Evolutionary conservation across 352 stramenopile species (phyloP).

Genomic region (Phytopythium vexans): DNA sequence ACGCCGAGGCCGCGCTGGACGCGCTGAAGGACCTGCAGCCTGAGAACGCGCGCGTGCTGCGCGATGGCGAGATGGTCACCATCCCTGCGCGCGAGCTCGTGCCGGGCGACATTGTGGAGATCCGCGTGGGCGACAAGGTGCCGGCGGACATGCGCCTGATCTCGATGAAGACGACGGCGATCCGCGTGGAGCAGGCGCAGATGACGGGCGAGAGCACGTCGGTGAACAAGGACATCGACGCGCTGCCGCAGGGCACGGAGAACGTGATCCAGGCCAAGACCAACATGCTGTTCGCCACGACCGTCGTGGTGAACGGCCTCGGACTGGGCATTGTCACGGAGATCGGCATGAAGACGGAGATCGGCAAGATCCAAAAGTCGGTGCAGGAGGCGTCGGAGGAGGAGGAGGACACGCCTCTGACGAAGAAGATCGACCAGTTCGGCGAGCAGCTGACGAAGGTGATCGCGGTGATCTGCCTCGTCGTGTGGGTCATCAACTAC

Average conservation of each 20-base stretch:
- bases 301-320: conserved; percentile 96
- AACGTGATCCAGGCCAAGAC: conserved; percentile 89
- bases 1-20: conserved; percentile 91
- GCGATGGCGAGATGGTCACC: conserved; percentile 81
- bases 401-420: conserved; percentile 95
- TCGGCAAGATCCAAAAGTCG: conserved; percentile 96
- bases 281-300: conserved; percentile 98
- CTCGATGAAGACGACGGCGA: conserved; percentile 92
- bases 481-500: conserved; percentile 97
- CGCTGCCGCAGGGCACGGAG: conserved; percentile 59
- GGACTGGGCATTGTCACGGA: conserved; percentile 92
- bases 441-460: conserved; percentile 94
- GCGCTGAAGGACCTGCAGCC: conserved; percentile 96
- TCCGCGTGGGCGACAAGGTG: conserved; percentile 97
- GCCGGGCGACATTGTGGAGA: conserved; percentile 95
- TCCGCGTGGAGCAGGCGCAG: conserved; percentile 94
- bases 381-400: conserved; percentile 92
- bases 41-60: conserved; percentile 86
- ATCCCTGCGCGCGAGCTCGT: conserved; percentile 91
- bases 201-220: conserved; percentile 96
- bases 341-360: conserved; percentile 98
- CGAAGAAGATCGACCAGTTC: conserved; percentile 99
- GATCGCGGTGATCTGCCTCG: conserved; percentile 97
- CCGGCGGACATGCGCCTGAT: conserved; percentile 96
- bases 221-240: conserved; percentile 91